These are phyloP conservation scores for Pseudomicrostroma phylloplanum DNA, from an alignment of 1,284 basidiomycete genomes.

Conservation along the genomic window DNA sequence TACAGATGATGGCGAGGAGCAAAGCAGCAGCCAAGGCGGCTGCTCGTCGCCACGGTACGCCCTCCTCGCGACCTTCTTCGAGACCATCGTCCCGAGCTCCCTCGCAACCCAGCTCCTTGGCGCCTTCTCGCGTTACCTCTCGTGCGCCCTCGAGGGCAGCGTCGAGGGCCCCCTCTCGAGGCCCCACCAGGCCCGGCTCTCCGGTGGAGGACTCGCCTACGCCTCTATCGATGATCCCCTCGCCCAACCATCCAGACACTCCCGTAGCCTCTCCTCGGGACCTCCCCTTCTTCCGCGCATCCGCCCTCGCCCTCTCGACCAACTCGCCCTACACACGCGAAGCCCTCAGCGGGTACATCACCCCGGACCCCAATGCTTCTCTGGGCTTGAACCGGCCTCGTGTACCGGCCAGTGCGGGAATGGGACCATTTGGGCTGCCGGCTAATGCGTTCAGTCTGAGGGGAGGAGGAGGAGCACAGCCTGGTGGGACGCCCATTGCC, in stretches of 20 bases:
- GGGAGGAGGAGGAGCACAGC: conserved; percentile 4
- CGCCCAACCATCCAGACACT: not conserved
- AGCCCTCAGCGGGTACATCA: conserved; percentile 5
- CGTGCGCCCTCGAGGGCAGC: not conserved
- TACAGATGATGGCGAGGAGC: conserved; percentile 7
- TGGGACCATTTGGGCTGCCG: not conserved
- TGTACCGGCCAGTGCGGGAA: no score
- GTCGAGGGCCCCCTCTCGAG: not conserved
- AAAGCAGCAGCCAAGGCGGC: conserved; percentile 6
- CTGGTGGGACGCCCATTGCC: conserved; percentile 3
- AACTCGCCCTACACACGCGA: not conserved
- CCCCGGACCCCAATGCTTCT: not conserved
- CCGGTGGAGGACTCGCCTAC: not conserved
- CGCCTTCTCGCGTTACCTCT: not conserved
- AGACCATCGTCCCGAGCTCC: not conserved
- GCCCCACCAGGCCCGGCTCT: not conserved
- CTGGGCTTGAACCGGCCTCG: not conserved
- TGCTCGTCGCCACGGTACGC: not conserved
- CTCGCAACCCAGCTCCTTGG: not conserved
- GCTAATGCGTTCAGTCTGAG: not conserved
- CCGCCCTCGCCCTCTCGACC: not conserved
- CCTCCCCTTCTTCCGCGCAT: conserved; percentile 3
- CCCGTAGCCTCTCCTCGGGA: conserved; percentile 1
- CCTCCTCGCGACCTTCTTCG: not conserved
- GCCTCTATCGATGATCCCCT: not conserved